Percentiles rank a stretch among this genome's conserved stretches.
Conservation (phyloP, 495 filamentous ascomycete species). For the Podospora bellae-mahoneyi region DNA sequence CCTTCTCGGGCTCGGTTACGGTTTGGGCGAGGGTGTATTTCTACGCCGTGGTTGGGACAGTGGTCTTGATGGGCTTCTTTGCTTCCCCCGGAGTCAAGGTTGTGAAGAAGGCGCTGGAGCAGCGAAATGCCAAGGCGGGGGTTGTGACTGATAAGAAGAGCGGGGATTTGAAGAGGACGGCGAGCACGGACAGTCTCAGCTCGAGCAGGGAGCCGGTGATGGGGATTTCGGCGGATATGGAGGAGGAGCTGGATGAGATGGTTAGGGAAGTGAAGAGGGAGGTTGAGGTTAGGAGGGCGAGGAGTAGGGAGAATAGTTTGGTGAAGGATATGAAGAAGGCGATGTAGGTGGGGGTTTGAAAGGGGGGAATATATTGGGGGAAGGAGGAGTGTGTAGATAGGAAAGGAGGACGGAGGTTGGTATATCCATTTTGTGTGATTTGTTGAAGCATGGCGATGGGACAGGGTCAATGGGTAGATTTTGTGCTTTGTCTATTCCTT, state of each 20-base stretch:
- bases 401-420: neutral
- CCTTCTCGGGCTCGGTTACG: constrained; percentile 59
- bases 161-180: constrained; percentile 24
- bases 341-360: neutral
- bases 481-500: neutral
- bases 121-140: constrained; percentile 45
- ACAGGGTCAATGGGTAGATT: neutral
- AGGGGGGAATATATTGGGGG: neutral
- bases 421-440: neutral
- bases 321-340: constrained; percentile 7
- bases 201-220: constrained; percentile 54
- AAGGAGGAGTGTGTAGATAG: constrained; percentile 2
- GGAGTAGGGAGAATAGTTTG: constrained; percentile 36
- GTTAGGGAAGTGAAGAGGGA: constrained; percentile 68
- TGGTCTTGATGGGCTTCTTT: constrained; percentile 67
- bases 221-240: constrained; percentile 74
- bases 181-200: constrained; percentile 39
- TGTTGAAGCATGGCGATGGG: neutral
- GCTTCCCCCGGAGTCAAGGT: constrained; percentile 67
- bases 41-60: constrained; percentile 71
- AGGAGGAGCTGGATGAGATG: constrained; percentile 73
- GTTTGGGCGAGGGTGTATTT: constrained; percentile 89
- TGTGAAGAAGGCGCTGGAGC: constrained; percentile 58
- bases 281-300: constrained; percentile 44
- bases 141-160: constrained; percentile 20